Percentiles rank a stretch among this genome's conserved stretches.
Conservation (phyloP, 2,329 filamentous ascomycete genomes). For the Erysiphe neolycopersici region DNA sequence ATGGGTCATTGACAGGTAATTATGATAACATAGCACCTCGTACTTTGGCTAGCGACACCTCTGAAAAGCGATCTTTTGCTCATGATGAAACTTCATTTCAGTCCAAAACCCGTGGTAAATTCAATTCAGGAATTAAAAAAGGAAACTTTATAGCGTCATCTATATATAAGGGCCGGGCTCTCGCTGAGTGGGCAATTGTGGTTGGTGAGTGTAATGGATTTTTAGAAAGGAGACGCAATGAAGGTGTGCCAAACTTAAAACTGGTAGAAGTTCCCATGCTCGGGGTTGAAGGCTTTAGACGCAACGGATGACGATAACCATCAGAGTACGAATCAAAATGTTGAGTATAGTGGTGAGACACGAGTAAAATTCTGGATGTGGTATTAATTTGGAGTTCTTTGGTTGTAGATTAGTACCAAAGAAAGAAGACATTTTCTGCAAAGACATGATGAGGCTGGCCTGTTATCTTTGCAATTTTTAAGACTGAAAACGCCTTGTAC, state of each 20-base stretch:
- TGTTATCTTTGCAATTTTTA: no score
- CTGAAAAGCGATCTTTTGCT: background rate
- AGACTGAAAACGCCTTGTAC: no score
- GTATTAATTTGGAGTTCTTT: no score
- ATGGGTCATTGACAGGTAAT: slow-evolving; percentile 5
- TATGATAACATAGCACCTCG: background rate
- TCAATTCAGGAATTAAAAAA: background rate
- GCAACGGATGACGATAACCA: background rate
- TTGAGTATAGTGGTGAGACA: no score
- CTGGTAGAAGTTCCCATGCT: slow-evolving; percentile 44
- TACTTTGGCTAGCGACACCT: background rate
- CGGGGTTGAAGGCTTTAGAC: slow-evolving; percentile 30
- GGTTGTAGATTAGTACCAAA: no score
- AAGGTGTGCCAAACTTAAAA: slow-evolving; percentile 38
- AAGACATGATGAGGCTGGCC: no score
- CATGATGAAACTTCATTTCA: background rate
- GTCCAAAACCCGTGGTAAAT: background rate
- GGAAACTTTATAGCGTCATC: slow-evolving; percentile 7
- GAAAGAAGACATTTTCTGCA: no score
- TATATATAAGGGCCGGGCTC: slow-evolving; percentile 41
- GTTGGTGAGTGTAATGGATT: slow-evolving; percentile 61
- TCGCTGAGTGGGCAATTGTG: slow-evolving; percentile 55
- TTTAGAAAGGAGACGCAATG: slow-evolving; percentile 45
- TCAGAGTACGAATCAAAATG: no score
- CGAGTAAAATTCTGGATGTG: no score